Base-by-base conservation (phyloP, 768 basidiomycete genomes). In the Pisolithus orientalis region DNA sequence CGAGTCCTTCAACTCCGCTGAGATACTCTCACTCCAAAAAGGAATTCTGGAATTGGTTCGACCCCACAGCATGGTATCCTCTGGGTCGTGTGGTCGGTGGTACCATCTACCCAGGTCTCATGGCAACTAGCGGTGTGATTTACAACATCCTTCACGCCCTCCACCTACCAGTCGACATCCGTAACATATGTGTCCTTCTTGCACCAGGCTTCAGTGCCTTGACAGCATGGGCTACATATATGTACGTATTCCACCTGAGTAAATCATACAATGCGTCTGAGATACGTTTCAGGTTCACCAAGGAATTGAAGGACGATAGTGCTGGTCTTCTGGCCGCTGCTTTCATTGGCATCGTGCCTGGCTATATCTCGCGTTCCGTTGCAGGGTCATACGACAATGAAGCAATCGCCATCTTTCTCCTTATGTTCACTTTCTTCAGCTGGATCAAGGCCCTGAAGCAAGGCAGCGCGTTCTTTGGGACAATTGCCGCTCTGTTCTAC, bases 31-130 rank as follows among this genome's bases (percentile, higher is more conserved):
- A 50, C 14, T 34, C 34, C 3, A 14, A 14, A 34, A 56, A 96
- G 93, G 95, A 90, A 84, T 98, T 99, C 73, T 99, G 96, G 96
- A 99, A 99, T 65, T 99, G 96, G 96, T 99, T 99, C 66, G 96
- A 99, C 71, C 94, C 94, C 21, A 96, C 95, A 4, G 95, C 95
- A 59, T 99, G 96, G 96, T 98, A 99, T 62, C 96, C 96, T 10
- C 83, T 99, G 0, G 96, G 96, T 43, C 92, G 96, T 62, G 94
- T 96, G 47, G 96, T 98, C 42, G 96, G 96, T 49, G 95, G 95
- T 47, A 99, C 96, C 13, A 90, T 99, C 62, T 99, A 97, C 66
- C 96, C 96, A 16, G 96, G 96, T 56, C 75, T 98, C 38, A 99
- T 98, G 96, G 92, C 90, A 27, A 99, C 96, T 24, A 92, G 92